Base-by-base conservation (phyloP, 352 stramenopile species). In the Achlya hypogyna region DNA sequence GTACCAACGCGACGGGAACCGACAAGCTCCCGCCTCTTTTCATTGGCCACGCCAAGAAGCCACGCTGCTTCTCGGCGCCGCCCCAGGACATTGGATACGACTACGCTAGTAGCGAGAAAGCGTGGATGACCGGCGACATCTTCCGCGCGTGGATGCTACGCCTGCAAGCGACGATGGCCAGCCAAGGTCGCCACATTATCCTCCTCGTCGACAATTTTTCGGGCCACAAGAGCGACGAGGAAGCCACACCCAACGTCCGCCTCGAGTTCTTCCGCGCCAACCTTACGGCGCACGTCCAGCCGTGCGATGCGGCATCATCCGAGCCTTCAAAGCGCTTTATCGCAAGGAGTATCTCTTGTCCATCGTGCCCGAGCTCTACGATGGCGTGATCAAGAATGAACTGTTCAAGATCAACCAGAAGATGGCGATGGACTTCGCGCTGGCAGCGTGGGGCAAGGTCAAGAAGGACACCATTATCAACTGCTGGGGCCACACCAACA, bases 141-240 rank as follows among this genome's bases (percentile, higher is more conserved):
- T 65, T 65, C 31, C 16, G 16, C 35, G 22, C 42, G 58, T 40
- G 31, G 28, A 16, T 65, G 8, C 4, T 5, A 5, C 6, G 14
- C 8, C 20, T 65, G 42, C n/a, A 65, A 18, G n/a, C 4, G 32
- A 28, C 32, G 5, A 53, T 65, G 42, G 34, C 20, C 4, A 18
- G 6, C 8, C 8, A 53, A 25, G 31, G 28, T 9, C 58, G 58
- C 9, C 51, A 65, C 51, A 25, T 65, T 34, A 22, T 65, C 8
- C 9, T 65, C 6, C 47, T 65, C 29, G 58, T 65, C 5, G 58
- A 65, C 47, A 65, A 65, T 52, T 27, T 34, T 8, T 34, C 58
- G 27, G 18, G 28, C n/a, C 58, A 65, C 58, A 58, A 8, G 5
- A 5, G 38, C 4, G 9, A 53, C 31, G 42, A 65, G 25, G 58